Evolutionary conservation across 2,329 filamentous ascomycete species (phyloP), one percentile per base, ranked within the genome.

Genomic region (Epichloe gansuensis): DNA sequence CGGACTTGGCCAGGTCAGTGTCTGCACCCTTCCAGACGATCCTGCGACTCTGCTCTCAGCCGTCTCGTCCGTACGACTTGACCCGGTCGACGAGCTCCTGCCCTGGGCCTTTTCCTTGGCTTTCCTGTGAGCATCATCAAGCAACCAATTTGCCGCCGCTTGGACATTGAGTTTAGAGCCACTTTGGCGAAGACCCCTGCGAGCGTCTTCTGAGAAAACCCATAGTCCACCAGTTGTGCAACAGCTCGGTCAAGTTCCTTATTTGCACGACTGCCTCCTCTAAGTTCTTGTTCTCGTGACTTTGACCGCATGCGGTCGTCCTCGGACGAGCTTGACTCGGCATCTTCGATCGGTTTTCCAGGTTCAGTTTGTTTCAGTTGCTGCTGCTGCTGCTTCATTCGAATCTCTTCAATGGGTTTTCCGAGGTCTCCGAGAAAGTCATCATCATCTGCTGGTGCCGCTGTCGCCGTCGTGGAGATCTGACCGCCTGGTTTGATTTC

Each of bases 181-280:
- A 35, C 87, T 95, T 61, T 89, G 85, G 11, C 82, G 82, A 42
- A 98, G 70, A 5, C 90, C 93, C 56, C 85, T 76, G 51, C 80
- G 78, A n/a, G 93, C 86, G 62, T 90, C 89, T 54, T 95, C 88
- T 0, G 78, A 0, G 88, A 82, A 61, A 98, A 98, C 0, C 93
- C 93, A 81, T 97, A 97, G 59, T 96, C 91, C 3, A 96, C 82
- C 28, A 98, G 72, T 65, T 97, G 89, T 9, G 88, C 88, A 28
- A 97, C 80, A 9, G 90, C 88, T 59, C 80, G 81, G 62, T 95
- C 89, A 54, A 85, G 83, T 1, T 73, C 67, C 58, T 67, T 62
- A 39, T 60, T 62, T 17, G 60, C 54, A 43, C 55, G 62, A 5
- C 61, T 58, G 12, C 55, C 55, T 45, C 61, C 59, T 46, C 61